phyloP scores from a whole-genome alignment of 345 rosid species.

The Dovyalis caffra region DNA sequence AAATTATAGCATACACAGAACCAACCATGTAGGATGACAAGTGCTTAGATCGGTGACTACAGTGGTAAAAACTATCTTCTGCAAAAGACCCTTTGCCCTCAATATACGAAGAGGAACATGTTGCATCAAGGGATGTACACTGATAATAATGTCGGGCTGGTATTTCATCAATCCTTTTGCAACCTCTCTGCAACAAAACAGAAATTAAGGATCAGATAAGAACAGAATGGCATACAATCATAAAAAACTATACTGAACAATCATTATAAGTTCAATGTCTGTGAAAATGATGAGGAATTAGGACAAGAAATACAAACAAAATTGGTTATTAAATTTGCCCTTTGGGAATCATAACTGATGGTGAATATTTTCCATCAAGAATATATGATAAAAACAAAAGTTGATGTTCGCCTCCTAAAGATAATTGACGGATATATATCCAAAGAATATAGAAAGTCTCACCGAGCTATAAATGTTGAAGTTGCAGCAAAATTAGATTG shows the following conservation, averaged over 20 bases:
- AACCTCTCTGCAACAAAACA: conserved; percentile 61
- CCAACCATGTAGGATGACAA: conserved; percentile 98
- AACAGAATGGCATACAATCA: background rate
- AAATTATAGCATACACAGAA: background rate
- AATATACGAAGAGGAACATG: conserved; percentile 97
- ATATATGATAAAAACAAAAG: background rate
- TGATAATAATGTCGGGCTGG: conserved; percentile 90
- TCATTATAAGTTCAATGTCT: background rate
- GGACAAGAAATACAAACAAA: background rate
- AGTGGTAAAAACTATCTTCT: conserved; percentile 91
- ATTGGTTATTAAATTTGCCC: background rate
- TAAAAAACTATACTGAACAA: background rate
- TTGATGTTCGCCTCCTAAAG: background rate
- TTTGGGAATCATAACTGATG: background rate
- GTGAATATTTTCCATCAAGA: background rate
- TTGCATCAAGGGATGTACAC: conserved; percentile 98
- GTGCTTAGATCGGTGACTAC: conserved; percentile 95
- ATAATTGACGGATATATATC: background rate
- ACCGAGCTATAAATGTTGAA: conserved; percentile 94
- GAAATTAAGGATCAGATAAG: conserved; percentile 16
- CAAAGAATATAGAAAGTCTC: conserved; percentile 30
- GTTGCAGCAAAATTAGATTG: conserved; percentile 97
- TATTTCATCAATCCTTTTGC: conserved; percentile 97
- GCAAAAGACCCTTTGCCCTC: conserved; percentile 79
- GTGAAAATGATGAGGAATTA: background rate